Evolutionary conservation across 441 rosid species (phyloP).

Genomic region (Euphorbia schlechtendalii): DNA sequence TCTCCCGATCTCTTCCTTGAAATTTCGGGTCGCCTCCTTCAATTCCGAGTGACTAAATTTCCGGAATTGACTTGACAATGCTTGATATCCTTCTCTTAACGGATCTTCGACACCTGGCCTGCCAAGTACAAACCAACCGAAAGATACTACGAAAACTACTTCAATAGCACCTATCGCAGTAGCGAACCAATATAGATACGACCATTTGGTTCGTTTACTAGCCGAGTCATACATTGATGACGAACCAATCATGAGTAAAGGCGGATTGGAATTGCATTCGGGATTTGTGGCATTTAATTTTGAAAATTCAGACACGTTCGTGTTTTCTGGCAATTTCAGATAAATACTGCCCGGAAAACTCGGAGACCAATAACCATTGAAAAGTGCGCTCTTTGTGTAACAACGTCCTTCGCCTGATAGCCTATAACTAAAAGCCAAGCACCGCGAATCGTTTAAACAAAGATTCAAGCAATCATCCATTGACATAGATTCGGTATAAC

Average conservation of each 20-base stretch:
- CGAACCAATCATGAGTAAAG: constrained; percentile 1
- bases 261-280: not conserved
- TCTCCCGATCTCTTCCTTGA: constrained; percentile 32
- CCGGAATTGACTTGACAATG: constrained; percentile 26
- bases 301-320: not conserved
- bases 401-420: constrained; percentile 21
- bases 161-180: constrained; percentile 32
- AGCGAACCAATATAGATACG: constrained; percentile 37
- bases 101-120: not conserved
- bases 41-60: constrained; percentile 27
- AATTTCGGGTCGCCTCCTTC: constrained; percentile 28
- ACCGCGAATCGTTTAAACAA: constrained; percentile 32
- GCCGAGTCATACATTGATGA: constrained; percentile 20
- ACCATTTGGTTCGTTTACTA: constrained; percentile 29
- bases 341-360: constrained; percentile 25
- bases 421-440: constrained; percentile 36
- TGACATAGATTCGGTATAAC: constrained; percentile 9
- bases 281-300: constrained; percentile 12
- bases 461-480: constrained; percentile 25
- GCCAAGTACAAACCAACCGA: constrained; percentile 30
- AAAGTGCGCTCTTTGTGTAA: constrained; percentile 25
- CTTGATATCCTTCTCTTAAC: not conserved
- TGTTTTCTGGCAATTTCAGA: constrained; percentile 29
- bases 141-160: constrained; percentile 15
- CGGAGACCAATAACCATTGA: constrained; percentile 29